Percentiles rank a stretch among this genome's conserved stretches.
phyloP scores from a whole-genome alignment of 805 yeast genomes.

The Candida mattraensis region DNA sequence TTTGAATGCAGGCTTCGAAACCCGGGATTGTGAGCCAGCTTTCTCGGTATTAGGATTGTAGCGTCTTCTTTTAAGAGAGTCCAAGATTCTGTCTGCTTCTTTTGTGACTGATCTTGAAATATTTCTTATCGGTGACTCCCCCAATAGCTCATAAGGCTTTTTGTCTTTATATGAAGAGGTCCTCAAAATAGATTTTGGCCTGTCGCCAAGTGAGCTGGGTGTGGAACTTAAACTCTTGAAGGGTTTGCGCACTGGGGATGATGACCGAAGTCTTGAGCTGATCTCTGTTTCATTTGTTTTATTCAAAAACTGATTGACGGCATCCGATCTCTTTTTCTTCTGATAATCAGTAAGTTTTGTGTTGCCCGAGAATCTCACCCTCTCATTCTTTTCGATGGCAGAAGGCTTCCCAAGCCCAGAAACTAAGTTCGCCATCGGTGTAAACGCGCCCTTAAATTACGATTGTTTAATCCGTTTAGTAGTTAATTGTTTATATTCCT shows the following conservation, averaged over 20 bases:
- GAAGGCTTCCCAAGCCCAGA: conserved; percentile 11
- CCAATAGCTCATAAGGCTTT: conserved; percentile 27
- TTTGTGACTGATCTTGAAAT: conserved; percentile 16
- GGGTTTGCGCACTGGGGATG: conserved; percentile 3
- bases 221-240: conserved; percentile 3
- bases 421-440: conserved; percentile 3
- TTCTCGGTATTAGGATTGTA: conserved; percentile 4
- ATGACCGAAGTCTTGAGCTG: conserved; percentile 8
- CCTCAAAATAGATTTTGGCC: conserved; percentile 17
- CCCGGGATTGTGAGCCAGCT: conserved; percentile 1
- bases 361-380: conserved; percentile 20
- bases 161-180: conserved; percentile 9
- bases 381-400: conserved; percentile 7
- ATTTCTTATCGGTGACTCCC: conserved; percentile 29
- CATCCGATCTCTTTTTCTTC: conserved; percentile 15
- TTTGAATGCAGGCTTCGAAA: conserved; percentile 3
- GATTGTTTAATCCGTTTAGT: neutral
- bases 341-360: conserved; percentile 20
- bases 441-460: neutral
- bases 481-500: no score
- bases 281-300: conserved; percentile 1
- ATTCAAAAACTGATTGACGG: conserved; percentile 16
- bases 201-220: conserved; percentile 6
- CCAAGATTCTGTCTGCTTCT: conserved; percentile 21
- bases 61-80: conserved; percentile 18